Evolutionary conservation across 371 early-diverging fungal species (phyloP).

Genomic region (Mortierella sp.): DNA sequence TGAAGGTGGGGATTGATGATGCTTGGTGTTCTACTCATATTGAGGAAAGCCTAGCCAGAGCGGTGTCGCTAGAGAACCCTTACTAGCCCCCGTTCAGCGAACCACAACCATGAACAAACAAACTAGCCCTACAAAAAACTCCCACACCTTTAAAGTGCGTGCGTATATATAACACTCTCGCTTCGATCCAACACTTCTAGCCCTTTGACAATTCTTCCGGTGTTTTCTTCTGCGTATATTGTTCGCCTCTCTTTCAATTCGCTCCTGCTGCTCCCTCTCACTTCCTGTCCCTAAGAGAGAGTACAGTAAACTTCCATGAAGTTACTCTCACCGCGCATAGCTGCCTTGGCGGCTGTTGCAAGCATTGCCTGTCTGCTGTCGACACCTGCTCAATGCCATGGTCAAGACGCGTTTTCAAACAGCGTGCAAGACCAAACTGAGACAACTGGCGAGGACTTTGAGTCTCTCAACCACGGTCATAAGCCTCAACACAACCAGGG

Average conservation of each 20-base stretch:
- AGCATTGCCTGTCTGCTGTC: constrained; percentile 14
- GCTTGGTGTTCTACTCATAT: too few relatives aligned
- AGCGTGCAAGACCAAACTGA: not conserved
- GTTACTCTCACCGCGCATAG: constrained; percentile 11
- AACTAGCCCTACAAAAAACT: too few relatives aligned
- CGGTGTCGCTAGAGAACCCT: too few relatives aligned
- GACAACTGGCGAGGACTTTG: not conserved
- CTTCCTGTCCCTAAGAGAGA: not conserved
- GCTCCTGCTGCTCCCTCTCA: not conserved
- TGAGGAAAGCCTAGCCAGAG: too few relatives aligned
- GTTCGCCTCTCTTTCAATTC: not conserved
- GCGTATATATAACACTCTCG: too few relatives aligned
- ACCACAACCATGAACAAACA: too few relatives aligned
- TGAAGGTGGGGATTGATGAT: too few relatives aligned
- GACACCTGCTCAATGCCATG: not conserved
- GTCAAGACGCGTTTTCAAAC: constrained; percentile 1
- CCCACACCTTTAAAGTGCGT: too few relatives aligned
- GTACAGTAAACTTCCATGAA: constrained; percentile 17
- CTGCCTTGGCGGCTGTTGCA: constrained; percentile 11
- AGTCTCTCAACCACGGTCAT: not conserved
- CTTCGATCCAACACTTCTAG: too few relatives aligned
- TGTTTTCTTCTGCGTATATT: too few relatives aligned
- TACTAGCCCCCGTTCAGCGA: too few relatives aligned
- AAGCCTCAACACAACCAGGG: constrained; percentile 9
- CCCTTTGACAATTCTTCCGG: too few relatives aligned